Base-by-base conservation (phyloP, 768 basidiomycete genomes). In the Suillus sp. region DNA sequence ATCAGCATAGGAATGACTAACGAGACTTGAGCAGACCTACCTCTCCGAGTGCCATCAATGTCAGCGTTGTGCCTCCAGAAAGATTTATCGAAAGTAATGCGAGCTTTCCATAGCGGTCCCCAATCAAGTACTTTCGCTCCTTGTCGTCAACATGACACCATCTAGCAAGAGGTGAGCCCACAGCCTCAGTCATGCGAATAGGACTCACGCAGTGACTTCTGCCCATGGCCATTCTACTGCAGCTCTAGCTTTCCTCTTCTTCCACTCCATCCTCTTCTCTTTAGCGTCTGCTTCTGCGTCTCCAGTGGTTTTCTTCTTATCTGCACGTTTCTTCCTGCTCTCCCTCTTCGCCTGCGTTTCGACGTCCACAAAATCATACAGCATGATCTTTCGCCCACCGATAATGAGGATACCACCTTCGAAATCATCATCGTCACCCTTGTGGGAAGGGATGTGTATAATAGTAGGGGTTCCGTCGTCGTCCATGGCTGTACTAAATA, bases 151-250 rank as follows among this genome's bases (percentile, higher is more conserved):
- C 69, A 10, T 77, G 67, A 64, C 83, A 86, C 74, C 83, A 84
- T 27, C 89, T 89, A 42, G 47, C 35, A 42, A 65, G 34, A 13
- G 58, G 57, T 66, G 59, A 59, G 54, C 3, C 10, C 35, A 3
- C 18, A 30, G 51, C 27, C 58, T 60, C 22, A 4, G n/a, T 9
- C 3, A 14, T 25, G 20, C 27, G 8, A 57, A 54, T 16, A 59
- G 35, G 4, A 77, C 87, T 67, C 71, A 93, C 92, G 88, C 85
- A 65, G 85, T 80, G 45, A 93, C 79, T 64, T 87, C 84, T 63
- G 81, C 84, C 86, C 90, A 93, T 9, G 90, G 90, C 92, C 92
- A 93, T 16, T 86, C 83, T 18, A 92, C 80, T 40, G 72, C 70
- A 0, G 84, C 85, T 42, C 77, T 81, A 0, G 87, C 75, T 64